A percentile compares a stretch with the other conserved stretches of the same genome.
phyloP scores from a whole-genome alignment of 352 stramenopile species.

The Phytophthora uliginosa region DNA sequence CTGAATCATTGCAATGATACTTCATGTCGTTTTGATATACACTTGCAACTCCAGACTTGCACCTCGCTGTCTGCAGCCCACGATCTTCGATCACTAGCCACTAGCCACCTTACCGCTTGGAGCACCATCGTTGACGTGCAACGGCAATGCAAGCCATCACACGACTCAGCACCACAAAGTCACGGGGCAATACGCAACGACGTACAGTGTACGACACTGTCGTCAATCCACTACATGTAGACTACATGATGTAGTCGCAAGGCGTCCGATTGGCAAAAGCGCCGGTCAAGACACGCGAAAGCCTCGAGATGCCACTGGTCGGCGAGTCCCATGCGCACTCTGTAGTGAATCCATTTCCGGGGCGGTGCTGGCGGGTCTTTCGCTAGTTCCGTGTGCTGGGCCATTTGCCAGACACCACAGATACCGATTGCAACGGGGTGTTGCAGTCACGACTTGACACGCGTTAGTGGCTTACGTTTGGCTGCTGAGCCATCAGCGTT shows the following conservation, averaged over 20 bases:
- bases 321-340: too few species aligned
- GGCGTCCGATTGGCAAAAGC: background rate
- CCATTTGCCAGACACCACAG: too few species aligned
- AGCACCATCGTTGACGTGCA: background rate
- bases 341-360: too few species aligned
- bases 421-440: background rate
- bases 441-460: background rate
- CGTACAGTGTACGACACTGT: background rate
- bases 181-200: background rate
- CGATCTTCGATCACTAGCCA: too few species aligned
- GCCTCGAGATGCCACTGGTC: background rate
- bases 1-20: background rate
- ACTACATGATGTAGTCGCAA: background rate
- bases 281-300: background rate
- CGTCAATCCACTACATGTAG: background rate
- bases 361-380: too few species aligned
- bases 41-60: background rate
- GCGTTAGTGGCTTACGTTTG: background rate
- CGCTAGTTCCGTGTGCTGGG: too few species aligned
- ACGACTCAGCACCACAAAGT: conserved; percentile 4
- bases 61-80: background rate
- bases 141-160: conserved; percentile 6
- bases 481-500: background rate
- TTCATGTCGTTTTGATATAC: background rate
- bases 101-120: too few species aligned